Evolutionary conservation across 306 rosid species (phyloP).

Genomic region (Biancaea sappan): DNA sequence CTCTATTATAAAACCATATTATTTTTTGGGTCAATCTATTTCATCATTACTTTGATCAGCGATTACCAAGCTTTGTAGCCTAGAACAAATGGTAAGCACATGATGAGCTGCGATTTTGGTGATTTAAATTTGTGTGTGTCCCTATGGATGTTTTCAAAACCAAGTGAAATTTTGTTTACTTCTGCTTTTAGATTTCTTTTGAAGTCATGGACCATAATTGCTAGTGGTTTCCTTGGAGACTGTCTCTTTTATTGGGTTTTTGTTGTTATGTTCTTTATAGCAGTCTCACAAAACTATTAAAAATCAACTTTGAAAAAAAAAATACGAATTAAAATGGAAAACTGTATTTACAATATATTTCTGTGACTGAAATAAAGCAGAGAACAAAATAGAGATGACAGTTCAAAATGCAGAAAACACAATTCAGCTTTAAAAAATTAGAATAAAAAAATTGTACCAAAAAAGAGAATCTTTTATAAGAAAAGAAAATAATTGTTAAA

Average conservation of each 20-base stretch:
- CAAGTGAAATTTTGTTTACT: background rate
- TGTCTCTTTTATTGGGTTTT: background rate
- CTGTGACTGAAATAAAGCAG: no score
- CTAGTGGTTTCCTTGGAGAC: background rate
- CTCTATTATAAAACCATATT: background rate
- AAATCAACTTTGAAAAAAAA: no score
- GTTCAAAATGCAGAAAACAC: background rate
- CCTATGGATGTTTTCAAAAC: background rate
- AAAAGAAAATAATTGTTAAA: background rate
- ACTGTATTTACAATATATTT: no score
- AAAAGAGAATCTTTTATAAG: no score
- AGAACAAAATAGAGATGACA: no score
- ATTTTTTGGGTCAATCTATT: no score
- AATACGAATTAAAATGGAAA: no score
- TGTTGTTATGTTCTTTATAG: background rate
- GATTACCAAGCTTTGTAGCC: no score
- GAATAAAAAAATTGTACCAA: background rate
- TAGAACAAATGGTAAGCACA: background rate
- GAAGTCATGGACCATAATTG: background rate
- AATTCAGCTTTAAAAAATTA: background rate
- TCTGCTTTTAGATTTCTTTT: background rate
- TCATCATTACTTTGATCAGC: no score
- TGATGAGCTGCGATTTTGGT: background rate
- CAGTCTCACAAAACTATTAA: no score
- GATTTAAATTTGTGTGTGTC: background rate